Base-by-base conservation (phyloP, 768 basidiomycete genomes). In the Leucocoprinus leucothites region DNA sequence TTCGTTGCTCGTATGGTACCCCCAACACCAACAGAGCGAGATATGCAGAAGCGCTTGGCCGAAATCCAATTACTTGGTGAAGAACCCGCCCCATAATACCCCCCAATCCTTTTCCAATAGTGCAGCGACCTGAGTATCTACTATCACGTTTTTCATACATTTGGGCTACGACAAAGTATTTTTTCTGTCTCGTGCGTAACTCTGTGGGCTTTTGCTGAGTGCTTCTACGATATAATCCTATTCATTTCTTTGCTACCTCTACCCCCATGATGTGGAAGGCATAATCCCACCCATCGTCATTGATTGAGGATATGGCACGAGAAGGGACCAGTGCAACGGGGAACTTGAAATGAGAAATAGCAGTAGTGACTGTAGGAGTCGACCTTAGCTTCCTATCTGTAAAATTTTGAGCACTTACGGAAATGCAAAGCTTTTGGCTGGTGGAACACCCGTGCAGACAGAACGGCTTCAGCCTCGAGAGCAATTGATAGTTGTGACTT, bases 1-100 rank as follows among this genome's bases (percentile, higher is more conserved):
- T 60, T 82, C 3, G 78, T 91, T 60, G 87, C 89, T 26, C 85
- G 90, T 46, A 84, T 79, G 74, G 91, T 97, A 0, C 85, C 95
- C 13, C 91, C 86, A 0, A 98, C 95, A 19, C 88, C 85, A 47
- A 91, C 94, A 3, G 95, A 98, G 74, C 91, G 85, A 72, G 86
- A 91, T 55, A 97, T 94, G 85, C 79, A 89, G 53, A 79, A 89
- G 18, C 80, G 91, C 45, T 76, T 94, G 13, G 88, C 82, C 13
- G 83, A 87, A 71, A 86, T 98, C 84, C 82, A 84, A 69, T 73
- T 85, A 34, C 79, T 93, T 51, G 82, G 81, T 63, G 82, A 83
- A 62, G 87, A 85, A 64, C 72, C 72, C 22, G 73, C 72, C 36
- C 74, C 82, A 7, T 83, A 67, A 75, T 51, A 46, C 18, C 26